Evolutionary conservation across 257 asterid species (phyloP).

Genomic region (Marsdenia floribunda): DNA sequence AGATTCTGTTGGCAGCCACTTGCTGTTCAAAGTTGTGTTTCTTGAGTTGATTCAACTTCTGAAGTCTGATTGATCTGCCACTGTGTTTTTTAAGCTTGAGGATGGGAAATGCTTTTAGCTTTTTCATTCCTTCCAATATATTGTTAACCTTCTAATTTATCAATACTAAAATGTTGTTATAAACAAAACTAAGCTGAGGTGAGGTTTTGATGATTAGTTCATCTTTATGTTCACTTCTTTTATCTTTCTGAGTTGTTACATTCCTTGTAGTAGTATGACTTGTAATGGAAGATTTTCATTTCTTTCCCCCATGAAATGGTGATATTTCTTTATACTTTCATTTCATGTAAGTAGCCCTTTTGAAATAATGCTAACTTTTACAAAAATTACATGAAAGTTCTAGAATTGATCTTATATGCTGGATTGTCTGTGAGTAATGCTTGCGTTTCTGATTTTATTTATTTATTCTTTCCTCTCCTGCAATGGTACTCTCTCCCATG

Average conservation of each 20-base stretch:
- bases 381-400: not conserved
- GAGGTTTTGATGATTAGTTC: not conserved
- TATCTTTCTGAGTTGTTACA: not conserved
- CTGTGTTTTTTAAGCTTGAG: not conserved
- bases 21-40: not conserved
- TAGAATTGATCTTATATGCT: not conserved
- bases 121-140: not conserved
- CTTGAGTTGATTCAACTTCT: not conserved
- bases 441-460: not conserved
- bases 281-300: conserved; percentile 4
- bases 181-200: not conserved
- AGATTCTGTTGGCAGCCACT: not conserved
- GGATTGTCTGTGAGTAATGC: conserved; percentile 12
- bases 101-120: not conserved
- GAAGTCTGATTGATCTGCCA: not conserved
- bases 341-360: conserved; percentile 4
- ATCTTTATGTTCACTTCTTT: not conserved
- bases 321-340: not conserved
- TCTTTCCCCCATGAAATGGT: not conserved
- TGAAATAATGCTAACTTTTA: not conserved
- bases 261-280: not conserved
- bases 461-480: conserved; percentile 4
- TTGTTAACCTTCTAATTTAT: not conserved
- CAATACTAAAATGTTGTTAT: not conserved
- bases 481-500: conserved; percentile 11